Conservation (phyloP, 768 basidiomycete genomes). For the Leccinum pellstonianum region DNA sequence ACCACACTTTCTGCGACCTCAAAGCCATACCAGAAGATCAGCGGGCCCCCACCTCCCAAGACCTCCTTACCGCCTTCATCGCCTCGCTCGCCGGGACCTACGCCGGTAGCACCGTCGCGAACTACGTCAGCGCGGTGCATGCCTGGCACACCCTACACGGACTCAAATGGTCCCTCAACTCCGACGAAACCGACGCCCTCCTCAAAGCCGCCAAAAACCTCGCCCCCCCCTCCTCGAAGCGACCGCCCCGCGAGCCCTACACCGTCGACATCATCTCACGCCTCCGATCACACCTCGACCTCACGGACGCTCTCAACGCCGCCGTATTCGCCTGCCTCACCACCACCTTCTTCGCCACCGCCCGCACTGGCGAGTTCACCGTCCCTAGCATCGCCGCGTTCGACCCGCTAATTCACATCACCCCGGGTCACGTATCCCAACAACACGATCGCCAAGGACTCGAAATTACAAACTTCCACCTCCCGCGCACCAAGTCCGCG, state of each 20-base stretch:
- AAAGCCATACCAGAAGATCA: no score
- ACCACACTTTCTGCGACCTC: no score
- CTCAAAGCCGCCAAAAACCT: background rate
- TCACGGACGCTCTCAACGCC: background rate
- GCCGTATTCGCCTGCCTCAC: background rate
- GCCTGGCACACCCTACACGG: no score
- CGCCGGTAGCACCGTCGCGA: no score
- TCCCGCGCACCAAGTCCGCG: background rate
- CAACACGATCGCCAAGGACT: background rate
- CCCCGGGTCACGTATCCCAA: background rate
- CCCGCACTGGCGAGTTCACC: background rate
- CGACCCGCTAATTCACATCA: background rate
- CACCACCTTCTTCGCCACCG: background rate
- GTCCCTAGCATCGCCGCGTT: background rate
- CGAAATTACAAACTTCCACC: background rate
- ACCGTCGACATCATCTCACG: background rate
- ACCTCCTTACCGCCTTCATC: no score
- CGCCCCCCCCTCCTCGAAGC: background rate
- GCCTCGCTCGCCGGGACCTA: no score
- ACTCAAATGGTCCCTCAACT: no score
- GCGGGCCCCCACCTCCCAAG: no score
- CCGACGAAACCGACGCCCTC: background rate
- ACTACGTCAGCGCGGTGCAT: no score
- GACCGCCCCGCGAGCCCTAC: background rate
- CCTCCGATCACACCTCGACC: background rate